Evolutionary conservation across 2,329 filamentous ascomycete species (phyloP).

Genomic region (Penicillium palitans): DNA sequence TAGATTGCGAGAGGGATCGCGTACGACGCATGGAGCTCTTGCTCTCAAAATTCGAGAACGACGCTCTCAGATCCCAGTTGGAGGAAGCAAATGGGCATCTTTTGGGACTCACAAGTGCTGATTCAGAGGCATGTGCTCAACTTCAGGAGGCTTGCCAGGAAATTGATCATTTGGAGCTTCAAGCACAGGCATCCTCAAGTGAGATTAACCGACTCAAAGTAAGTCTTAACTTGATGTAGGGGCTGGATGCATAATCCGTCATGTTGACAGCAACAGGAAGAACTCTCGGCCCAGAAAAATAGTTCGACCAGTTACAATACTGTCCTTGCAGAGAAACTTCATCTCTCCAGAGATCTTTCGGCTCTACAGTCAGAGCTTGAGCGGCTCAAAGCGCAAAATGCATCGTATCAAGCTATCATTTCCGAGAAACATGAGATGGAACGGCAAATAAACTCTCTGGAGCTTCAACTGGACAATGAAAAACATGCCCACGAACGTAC

Average conservation of each 20-base stretch:
- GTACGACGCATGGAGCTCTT: slow-evolving; percentile 68
- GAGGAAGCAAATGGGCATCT: slow-evolving; percentile 58
- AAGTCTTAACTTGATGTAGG: slow-evolving; percentile 12
- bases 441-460: slow-evolving; percentile 71
- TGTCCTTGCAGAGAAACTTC: slow-evolving; percentile 64
- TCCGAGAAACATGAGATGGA: slow-evolving; percentile 79
- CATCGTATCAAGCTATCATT: slow-evolving; percentile 66
- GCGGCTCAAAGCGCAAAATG: slow-evolving; percentile 59
- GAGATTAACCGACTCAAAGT: slow-evolving; percentile 61
- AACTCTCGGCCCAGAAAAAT: slow-evolving; percentile 68
- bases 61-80: slow-evolving; percentile 65
- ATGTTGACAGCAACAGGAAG: slow-evolving; percentile 53
- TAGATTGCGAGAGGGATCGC: slow-evolving; percentile 73
- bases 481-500: slow-evolving; percentile 67
- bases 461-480: slow-evolving; percentile 81
- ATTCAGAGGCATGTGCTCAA: slow-evolving; percentile 46
- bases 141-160: slow-evolving; percentile 54
- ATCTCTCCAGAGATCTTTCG: slow-evolving; percentile 60
- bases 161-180: slow-evolving; percentile 29
- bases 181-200: slow-evolving; percentile 50
- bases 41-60: slow-evolving; percentile 73
- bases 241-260: neutral
- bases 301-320: slow-evolving; percentile 70
- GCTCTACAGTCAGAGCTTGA: slow-evolving; percentile 62
- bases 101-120: slow-evolving; percentile 50